A percentile compares a stretch with the other conserved stretches of the same genome.
Evolutionary conservation across 2,329 filamentous ascomycete species (phyloP).

Genomic region (Pezicula carpinea): DNA sequence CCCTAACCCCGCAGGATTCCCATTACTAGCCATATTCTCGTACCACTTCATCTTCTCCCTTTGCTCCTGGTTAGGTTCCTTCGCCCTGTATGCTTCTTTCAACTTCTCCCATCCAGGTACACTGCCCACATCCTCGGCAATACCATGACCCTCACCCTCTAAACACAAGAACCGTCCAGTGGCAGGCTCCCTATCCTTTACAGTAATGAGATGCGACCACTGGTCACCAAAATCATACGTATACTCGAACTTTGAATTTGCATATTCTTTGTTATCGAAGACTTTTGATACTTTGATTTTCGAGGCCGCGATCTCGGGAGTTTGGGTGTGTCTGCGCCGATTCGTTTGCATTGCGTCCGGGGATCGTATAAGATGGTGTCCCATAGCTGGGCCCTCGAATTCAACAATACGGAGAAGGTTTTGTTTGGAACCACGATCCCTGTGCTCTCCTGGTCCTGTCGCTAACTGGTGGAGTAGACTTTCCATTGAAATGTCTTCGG

Average conservation of each 20-base stretch:
- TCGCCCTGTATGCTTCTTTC: constrained; percentile 26
- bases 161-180: constrained; percentile 19
- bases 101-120: constrained; percentile 26
- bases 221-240: constrained; percentile 24
- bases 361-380: too few relatives aligned
- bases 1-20: constrained; percentile 19
- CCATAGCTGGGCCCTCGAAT: neutral
- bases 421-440: neutral
- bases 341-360: neutral
- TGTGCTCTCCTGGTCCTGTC: neutral
- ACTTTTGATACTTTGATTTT: constrained; percentile 1
- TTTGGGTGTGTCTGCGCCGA: neutral
- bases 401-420: constrained; percentile 3
- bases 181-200: constrained; percentile 12
- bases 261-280: constrained; percentile 1
- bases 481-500: neutral
- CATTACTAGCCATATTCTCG: constrained; percentile 21
- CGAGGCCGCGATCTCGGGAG: neutral
- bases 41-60: constrained; percentile 25
- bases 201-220: constrained; percentile 23
- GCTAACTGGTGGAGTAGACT: too few relatives aligned
- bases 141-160: constrained; percentile 24
- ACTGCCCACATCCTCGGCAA: constrained; percentile 29
- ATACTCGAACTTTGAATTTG: constrained; percentile 12
- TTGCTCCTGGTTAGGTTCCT: constrained; percentile 20